Percentiles rank a stretch among this genome's conserved stretches.
These are phyloP conservation scores for Gracilaria domingensis DNA, from an alignment of 23 red algal species.

Conservation along the genomic window DNA sequence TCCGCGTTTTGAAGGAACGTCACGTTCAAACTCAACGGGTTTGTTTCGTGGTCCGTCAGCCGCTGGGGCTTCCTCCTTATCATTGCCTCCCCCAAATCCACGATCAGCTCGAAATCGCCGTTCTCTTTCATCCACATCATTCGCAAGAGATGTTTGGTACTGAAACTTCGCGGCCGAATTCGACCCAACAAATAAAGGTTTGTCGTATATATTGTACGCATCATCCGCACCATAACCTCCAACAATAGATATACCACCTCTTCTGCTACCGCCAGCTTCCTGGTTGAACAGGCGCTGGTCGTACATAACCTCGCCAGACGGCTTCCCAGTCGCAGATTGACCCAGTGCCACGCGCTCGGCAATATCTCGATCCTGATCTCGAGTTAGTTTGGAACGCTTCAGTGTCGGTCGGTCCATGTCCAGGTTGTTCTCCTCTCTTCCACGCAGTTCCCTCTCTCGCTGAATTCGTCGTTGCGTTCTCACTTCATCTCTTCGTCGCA, in stretches of 20 bases:
- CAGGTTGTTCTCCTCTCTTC: slow-evolving; percentile 38
- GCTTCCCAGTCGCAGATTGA: slow-evolving; percentile 32
- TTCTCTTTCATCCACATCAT: slow-evolving; percentile 37
- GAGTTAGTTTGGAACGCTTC: slow-evolving; percentile 64
- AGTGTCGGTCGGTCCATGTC: slow-evolving; percentile 45
- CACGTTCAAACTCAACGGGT: slow-evolving; percentile 90
- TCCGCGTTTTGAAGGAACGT: slow-evolving; percentile 22
- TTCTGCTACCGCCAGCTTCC: slow-evolving; percentile 31
- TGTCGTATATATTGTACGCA: slow-evolving; percentile 85
- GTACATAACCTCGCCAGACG: slow-evolving; percentile 71
- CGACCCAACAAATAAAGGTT: slow-evolving; percentile 75
- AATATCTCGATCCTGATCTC: slow-evolving; percentile 80
- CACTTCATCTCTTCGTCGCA: slow-evolving; percentile 56
- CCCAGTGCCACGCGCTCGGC: slow-evolving; percentile 78
- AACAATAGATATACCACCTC: slow-evolving; percentile 40
- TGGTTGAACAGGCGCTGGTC: slow-evolving; percentile 92
- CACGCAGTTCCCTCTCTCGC: slow-evolving; percentile 66
- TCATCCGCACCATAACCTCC: slow-evolving; percentile 86
- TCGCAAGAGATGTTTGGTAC: slow-evolving; percentile 15
- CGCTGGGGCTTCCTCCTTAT: not conserved
- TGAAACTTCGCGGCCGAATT: slow-evolving; percentile 55
- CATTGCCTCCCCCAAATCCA: slow-evolving; percentile 5
- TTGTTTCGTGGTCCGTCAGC: slow-evolving; percentile 45
- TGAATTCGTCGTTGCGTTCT: slow-evolving; percentile 61
- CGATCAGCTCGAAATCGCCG: slow-evolving; percentile 25